These are phyloP conservation scores for Pistacia integerrima DNA, from an alignment of 345 rosid genomes.

Conservation along the genomic window DNA sequence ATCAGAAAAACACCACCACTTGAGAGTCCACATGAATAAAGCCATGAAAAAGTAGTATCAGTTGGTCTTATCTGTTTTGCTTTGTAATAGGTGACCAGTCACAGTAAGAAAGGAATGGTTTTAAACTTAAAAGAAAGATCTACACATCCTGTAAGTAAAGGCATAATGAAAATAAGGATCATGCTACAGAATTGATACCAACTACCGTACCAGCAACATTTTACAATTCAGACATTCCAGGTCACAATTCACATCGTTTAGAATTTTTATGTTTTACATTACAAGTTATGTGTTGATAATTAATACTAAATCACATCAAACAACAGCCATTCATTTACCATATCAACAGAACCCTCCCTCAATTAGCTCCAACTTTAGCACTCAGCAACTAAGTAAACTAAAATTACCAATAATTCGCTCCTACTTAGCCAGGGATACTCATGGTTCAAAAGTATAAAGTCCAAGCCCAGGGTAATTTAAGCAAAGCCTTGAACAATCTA, in stretches of 20 bases:
- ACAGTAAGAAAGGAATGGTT: conserved; percentile 1
- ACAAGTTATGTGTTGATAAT: not conserved
- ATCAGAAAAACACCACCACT: not conserved
- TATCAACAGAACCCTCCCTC: not conserved
- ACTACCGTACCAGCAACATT: too few relatives aligned
- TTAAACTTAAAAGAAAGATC: not conserved
- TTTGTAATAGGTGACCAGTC: not conserved
- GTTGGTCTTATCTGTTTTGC: not conserved
- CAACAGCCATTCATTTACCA: not conserved
- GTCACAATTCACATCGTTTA: not conserved
- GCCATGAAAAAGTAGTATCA: not conserved
- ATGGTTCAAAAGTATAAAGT: not conserved
- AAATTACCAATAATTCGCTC: not conserved
- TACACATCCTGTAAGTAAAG: not conserved
- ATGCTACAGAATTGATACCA: not conserved
- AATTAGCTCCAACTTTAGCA: not conserved
- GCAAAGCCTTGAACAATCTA: conserved; percentile 10
- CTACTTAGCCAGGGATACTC: not conserved
- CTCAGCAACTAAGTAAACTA: not conserved
- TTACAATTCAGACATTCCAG: not conserved
- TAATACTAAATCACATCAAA: not conserved
- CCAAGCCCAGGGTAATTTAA: not conserved
- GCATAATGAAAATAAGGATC: too few relatives aligned
- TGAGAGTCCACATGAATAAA: not conserved
- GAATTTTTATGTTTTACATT: not conserved